phyloP scores from a whole-genome alignment of 768 basidiomycete genomes.

The Neoboletus magnificus region DNA sequence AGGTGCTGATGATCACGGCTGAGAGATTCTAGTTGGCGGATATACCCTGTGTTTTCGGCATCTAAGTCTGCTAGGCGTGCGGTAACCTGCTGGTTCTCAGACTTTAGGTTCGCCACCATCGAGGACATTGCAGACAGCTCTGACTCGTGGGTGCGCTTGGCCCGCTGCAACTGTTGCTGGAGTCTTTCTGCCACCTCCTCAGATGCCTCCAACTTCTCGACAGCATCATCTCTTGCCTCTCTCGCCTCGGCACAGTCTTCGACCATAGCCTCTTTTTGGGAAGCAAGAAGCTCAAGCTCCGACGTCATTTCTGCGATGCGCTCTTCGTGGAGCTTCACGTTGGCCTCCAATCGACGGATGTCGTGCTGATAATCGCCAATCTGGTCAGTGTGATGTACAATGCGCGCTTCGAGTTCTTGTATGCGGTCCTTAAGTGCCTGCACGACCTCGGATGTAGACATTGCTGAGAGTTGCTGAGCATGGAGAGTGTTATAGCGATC shows the following conservation, averaged over 20 bases:
- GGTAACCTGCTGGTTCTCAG: slow-evolving; percentile 26
- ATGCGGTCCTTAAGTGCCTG: slow-evolving; percentile 60
- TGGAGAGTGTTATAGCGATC: slow-evolving; percentile 59
- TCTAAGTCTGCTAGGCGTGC: slow-evolving; percentile 16
- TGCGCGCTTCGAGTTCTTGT: slow-evolving; percentile 62
- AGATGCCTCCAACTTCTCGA: slow-evolving; percentile 51
- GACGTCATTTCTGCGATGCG: slow-evolving; percentile 63
- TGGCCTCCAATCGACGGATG: slow-evolving; percentile 71
- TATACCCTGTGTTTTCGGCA: slow-evolving; percentile 13
- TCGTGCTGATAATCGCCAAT: slow-evolving; percentile 80
- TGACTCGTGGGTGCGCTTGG: slow-evolving; percentile 29
- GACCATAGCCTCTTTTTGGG: slow-evolving; percentile 77
- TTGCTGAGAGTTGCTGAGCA: slow-evolving; percentile 60
- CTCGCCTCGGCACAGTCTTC: slow-evolving; percentile 81
- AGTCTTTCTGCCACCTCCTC: slow-evolving; percentile 60
- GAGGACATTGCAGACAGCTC: slow-evolving; percentile 38
- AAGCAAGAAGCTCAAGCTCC: slow-evolving; percentile 62
- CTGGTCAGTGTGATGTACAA: slow-evolving; percentile 66
- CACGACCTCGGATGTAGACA: slow-evolving; percentile 56
- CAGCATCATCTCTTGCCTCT: slow-evolving; percentile 65
- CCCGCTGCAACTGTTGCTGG: slow-evolving; percentile 24
- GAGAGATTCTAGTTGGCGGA: slow-evolving; percentile 15
- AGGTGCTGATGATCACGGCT: slow-evolving; percentile 7
- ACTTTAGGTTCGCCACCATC: slow-evolving; percentile 38
- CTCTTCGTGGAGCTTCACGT: slow-evolving; percentile 71